Evolutionary conservation across 306 rosid genomes (phyloP), one percentile per base, ranked within the genome.

Genomic region (Corylus heterophylla): DNA sequence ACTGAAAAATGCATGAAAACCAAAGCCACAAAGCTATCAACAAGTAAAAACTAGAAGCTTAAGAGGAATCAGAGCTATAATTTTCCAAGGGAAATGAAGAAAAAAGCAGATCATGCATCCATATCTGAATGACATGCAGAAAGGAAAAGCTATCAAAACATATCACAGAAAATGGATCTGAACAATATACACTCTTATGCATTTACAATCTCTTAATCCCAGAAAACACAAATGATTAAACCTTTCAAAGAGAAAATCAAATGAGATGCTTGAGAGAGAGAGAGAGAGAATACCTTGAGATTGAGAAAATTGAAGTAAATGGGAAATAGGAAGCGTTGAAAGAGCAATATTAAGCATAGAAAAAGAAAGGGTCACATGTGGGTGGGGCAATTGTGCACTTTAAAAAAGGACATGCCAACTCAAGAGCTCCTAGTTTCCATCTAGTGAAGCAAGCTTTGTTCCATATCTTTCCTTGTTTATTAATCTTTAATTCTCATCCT

Each of bases 371-470:
- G 77, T 64, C 83, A 74, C 78, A 67, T 45, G 71, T 83, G 62
- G 89, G 84, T 81, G 87, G 83, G 86, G 45, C 45, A 42, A 6
- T 42, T 6, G 35, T 79, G 64, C 71, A 62, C 81, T 86, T 71
- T 49, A 37, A 81, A 70, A 59, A 68, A 80, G 67, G 86, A 87
- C 81, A 76, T 76, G 94, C 89, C 94, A 92, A 87, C 98, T 89
- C 96, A 78, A 84, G 85, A 47, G 48, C 74, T 80, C 64, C 64
- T 61, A 80, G 92, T 78, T 87, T 69, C 91, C 94, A 50, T 85
- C 88, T 64, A 73, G 74, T 78, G 87, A 94, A 92, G 93, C 94
- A 88, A 91, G 64, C 89, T 85, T 76, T 54, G 86, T 76, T 85
- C 48, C 72, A 76, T 79, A 87, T 74, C 81, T 89, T 83, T 80